Conservation (phyloP, 2,329 filamentous ascomycete genomes). For the Calonectria pseudoreteaudii region DNA sequence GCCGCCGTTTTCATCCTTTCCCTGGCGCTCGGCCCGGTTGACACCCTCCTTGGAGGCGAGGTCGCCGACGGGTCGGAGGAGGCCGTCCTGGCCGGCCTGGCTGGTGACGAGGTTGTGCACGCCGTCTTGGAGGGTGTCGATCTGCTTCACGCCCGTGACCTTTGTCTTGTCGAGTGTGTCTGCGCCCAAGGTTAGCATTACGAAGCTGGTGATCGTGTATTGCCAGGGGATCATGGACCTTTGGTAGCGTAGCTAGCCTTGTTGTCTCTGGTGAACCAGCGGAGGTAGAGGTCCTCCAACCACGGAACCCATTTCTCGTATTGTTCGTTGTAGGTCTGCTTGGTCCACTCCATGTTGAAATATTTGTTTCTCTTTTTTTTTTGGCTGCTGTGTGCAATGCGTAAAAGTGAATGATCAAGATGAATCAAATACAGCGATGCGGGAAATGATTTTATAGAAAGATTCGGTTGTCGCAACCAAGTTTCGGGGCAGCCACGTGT, state of each 20-base stretch:
- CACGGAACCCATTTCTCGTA: slow-evolving; percentile 83
- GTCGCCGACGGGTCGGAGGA: slow-evolving; percentile 74
- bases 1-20: slow-evolving; percentile 70
- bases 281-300: slow-evolving; percentile 79
- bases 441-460: background rate
- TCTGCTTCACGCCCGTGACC: slow-evolving; percentile 73
- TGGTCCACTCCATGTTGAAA: slow-evolving; percentile 65
- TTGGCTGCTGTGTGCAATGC: background rate
- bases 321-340: slow-evolving; percentile 75
- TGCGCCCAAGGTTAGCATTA: slow-evolving; percentile 46
- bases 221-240: slow-evolving; percentile 58
- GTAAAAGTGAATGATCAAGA: background rate
- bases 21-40: slow-evolving; percentile 73
- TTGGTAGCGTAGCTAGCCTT: slow-evolving; percentile 79
- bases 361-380: no score
- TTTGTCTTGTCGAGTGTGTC: slow-evolving; percentile 77
- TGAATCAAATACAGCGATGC: background rate
- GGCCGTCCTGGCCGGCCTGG: slow-evolving; percentile 76
- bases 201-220: no score
- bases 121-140: slow-evolving; percentile 77
- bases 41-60: slow-evolving; percentile 71
- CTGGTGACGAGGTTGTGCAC: slow-evolving; percentile 71
- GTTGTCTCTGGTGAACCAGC: slow-evolving; percentile 82
- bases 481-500: background rate
- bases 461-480: background rate